Evolutionary conservation across 257 asterid genomes (phyloP).

Genomic region (Oldenlandia corymbosa): DNA sequence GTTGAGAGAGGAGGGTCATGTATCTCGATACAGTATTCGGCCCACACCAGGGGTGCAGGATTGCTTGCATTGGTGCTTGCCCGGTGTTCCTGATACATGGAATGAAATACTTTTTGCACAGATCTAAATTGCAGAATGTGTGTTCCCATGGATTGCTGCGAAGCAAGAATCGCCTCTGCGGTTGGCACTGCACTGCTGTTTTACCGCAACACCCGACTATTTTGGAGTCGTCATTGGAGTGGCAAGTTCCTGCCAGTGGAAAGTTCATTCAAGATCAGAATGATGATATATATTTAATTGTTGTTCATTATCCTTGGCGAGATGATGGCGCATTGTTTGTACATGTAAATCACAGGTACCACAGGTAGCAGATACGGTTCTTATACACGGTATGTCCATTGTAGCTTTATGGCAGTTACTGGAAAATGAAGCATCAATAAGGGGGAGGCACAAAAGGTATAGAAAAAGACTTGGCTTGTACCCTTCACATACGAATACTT

Average conservation of each 20-base stretch:
- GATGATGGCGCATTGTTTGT: neutral
- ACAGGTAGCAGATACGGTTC: no score
- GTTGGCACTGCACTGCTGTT: neutral
- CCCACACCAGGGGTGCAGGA: constrained; percentile 82
- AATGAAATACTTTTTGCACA: constrained; percentile 77
- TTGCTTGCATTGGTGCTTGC: constrained; percentile 97
- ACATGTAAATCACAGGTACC: neutral
- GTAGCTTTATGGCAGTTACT: no score
- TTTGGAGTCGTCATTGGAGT: neutral
- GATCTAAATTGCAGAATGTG: constrained; percentile 21
- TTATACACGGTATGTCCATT: no score
- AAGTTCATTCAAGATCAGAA: neutral
- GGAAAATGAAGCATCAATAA: no score
- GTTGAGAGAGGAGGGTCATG: constrained; percentile 90
- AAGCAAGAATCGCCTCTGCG: neutral
- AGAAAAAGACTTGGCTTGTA: no score
- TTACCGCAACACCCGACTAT: neutral
- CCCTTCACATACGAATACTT: no score
- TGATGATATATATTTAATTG: neutral
- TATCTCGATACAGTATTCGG: constrained; percentile 75
- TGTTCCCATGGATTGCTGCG: neutral
- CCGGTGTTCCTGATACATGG: constrained; percentile 93
- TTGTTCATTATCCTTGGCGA: neutral
- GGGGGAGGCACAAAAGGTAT: no score
- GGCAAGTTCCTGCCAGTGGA: neutral